Evolutionary conservation across 2,329 filamentous ascomycete genomes (phyloP), one percentile per base, ranked within the genome.

Genomic region (Raffaelea arxii): DNA sequence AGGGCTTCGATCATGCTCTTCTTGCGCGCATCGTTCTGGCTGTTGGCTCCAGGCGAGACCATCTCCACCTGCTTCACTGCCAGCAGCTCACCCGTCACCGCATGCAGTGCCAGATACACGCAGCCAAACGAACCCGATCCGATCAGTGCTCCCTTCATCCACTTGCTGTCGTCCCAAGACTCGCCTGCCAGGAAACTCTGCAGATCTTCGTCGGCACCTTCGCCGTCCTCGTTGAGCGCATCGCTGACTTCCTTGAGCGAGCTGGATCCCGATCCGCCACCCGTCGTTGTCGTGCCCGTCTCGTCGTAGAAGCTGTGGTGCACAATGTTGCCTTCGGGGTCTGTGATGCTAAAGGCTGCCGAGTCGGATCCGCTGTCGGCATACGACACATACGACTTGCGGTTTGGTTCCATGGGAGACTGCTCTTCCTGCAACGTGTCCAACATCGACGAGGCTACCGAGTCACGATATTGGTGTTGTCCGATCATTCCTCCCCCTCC

Each of bases 131-230:
- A 96, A 52, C 92, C 92, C 65, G 96, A 89, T 25, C 92, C 92
- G 55, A 98, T 98, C 52, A 97, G 74, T 25, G 91, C 90, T 59
- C 92, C 92, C 71, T 97, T 96, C 89, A 98, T 97, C 86, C 94
- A 98, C 65, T 95, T 94, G 69, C 91, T 86, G 52, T 95, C 90
- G 54, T 94, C 90, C 81, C 92, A 97, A 9, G 88, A 94, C 60
- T 96, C 88, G 53, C 88, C 87, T 27, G 88, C 82, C 36, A 97
- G 74, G 72, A 96, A 96, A 59, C 90, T 90, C 56, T 84, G 80
- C 21, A 97, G 74, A 56, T 92, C 90, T 59, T 90, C 86, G 57
- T 97, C 91, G 6, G 81, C 80, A 57, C 94, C 92, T 61, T 96
- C 91, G 27, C 89, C 90, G 58, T 97, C 91, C 55, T 94, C 86